A percentile compares a stretch with the other conserved stretches of the same genome.
Conservation (phyloP, 345 rosid species). For the Cardamine resedifolia region DNA sequence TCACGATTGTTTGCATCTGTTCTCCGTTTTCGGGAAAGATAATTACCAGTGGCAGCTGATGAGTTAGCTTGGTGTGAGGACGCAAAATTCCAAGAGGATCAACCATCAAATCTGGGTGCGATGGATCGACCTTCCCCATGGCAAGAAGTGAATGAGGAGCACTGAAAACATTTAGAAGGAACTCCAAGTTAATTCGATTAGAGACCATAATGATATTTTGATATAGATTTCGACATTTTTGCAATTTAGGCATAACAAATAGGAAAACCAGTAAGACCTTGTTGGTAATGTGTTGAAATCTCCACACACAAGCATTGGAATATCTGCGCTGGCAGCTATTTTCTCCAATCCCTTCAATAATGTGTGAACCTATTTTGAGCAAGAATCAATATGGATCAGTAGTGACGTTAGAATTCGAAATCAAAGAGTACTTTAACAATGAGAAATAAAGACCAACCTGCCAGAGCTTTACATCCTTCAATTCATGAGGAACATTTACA, state of each 20-base stretch:
- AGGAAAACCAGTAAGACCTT: constrained; percentile 51
- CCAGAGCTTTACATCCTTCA: constrained; percentile 98
- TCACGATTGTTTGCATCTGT: not conserved
- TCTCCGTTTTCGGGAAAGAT: not conserved
- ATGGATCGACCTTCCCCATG: constrained; percentile 80
- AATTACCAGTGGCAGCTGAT: constrained; percentile 90
- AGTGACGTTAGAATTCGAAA: not conserved
- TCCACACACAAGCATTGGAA: constrained; percentile 99
- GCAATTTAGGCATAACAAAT: constrained; percentile 10
- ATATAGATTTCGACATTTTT: constrained; percentile 1
- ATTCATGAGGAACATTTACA: constrained; percentile 76
- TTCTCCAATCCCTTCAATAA: constrained; percentile 96
- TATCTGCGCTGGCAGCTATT: constrained; percentile 94
- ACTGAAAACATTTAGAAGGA: constrained; percentile 49
- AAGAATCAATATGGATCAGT: constrained; percentile 14
- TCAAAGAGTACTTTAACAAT: not conserved
- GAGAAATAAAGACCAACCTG: constrained; percentile 56
- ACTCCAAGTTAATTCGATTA: constrained; percentile 6
- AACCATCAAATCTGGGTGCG: constrained; percentile 73
- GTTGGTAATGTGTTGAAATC: constrained; percentile 91
- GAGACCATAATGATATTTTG: constrained; percentile 1
- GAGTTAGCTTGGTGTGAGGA: constrained; percentile 82
- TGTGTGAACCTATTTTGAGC: constrained; percentile 73
- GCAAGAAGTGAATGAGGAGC: constrained; percentile 98
- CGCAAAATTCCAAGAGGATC: constrained; percentile 90